A percentile compares a stretch with the other conserved stretches of the same genome.
Conservation (phyloP, 305 asterid genomes). For the Solanum aculeatissimum region DNA sequence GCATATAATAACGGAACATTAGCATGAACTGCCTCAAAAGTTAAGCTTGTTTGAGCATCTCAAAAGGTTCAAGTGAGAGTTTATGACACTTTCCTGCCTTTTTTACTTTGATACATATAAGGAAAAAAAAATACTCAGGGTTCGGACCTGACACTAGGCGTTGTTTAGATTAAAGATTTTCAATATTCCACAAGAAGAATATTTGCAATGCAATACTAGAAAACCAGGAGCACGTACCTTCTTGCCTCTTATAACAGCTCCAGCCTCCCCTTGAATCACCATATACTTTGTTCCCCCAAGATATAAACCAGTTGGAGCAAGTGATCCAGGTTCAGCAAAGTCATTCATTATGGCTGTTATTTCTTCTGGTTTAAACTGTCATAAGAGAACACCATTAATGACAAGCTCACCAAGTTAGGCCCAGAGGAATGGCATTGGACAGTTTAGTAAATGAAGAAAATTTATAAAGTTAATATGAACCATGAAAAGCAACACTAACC, state of each 20-base stretch:
- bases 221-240: constrained; percentile 22
- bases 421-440: not conserved
- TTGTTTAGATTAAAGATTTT: not conserved
- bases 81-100: not conserved
- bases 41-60: not conserved
- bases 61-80: not conserved
- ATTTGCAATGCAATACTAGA: not conserved
- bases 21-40: not conserved
- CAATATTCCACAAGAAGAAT: not conserved
- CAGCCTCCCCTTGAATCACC: constrained; percentile 65
- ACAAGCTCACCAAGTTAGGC: not conserved
- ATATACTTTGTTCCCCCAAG: constrained; percentile 57
- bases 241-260: constrained; percentile 54
- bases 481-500: not conserved
- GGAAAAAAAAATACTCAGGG: not conserved
- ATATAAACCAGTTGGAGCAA: constrained; percentile 54
- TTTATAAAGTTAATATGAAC: not conserved
- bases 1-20: not conserved
- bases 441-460: not conserved
- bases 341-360: constrained; percentile 42
- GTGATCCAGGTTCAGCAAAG: constrained; percentile 52
- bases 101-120: not conserved
- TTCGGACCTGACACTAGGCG: not conserved
- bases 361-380: constrained; percentile 48
- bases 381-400: not conserved